phyloP scores from a whole-genome alignment of 495 filamentous ascomycete species.

The Penicillium mononematosum region DNA sequence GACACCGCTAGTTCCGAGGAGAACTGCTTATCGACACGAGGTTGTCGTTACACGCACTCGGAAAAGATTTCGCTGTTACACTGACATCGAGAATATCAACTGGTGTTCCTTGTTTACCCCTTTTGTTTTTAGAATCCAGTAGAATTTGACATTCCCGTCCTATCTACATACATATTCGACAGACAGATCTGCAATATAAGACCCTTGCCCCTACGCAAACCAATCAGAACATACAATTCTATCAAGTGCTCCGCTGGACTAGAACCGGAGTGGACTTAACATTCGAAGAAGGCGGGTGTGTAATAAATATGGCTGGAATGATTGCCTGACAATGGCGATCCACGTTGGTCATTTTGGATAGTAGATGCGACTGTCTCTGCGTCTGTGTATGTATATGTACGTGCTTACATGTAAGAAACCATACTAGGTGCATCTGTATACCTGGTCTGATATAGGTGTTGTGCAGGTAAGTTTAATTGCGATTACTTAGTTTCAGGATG shows the following conservation, averaged over 20 bases:
- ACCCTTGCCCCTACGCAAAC: not conserved
- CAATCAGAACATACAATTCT: not conserved
- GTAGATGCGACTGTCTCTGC: not conserved
- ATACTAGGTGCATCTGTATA: not conserved
- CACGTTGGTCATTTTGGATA: not conserved
- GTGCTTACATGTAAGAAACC: not conserved
- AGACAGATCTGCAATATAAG: not conserved
- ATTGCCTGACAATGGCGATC: slow-evolving; percentile 7
- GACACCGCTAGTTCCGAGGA: not conserved
- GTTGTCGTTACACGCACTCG: not conserved
- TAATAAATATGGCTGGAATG: not conserved
- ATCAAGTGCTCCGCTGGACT: not conserved
- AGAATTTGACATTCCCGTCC: not conserved
- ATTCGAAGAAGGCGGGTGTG: not conserved
- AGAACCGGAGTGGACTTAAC: not conserved
- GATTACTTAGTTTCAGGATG: not conserved
- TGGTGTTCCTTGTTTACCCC: not conserved
- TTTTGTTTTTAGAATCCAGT: not conserved
- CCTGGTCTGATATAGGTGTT: not conserved
- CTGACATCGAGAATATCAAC: not conserved
- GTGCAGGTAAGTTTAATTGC: not conserved
- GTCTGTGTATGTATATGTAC: not conserved
- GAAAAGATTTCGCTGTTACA: not conserved
- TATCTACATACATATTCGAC: not conserved
- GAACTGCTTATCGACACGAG: not conserved